Evolutionary conservation across 805 yeast genomes (phyloP), one percentile per base, ranked within the genome.

Genomic region (Pichia phayaonensis): DNA sequence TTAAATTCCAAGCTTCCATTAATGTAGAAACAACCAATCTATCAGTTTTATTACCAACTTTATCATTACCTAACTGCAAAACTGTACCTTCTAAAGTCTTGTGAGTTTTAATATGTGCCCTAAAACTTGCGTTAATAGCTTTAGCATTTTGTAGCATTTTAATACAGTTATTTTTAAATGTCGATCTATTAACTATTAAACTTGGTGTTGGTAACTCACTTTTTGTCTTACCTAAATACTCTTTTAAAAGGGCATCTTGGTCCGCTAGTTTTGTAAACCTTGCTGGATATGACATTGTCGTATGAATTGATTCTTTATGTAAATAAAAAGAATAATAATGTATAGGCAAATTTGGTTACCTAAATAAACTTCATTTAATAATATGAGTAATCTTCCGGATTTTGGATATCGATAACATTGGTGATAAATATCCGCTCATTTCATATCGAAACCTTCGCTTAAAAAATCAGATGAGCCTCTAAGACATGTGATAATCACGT

Each of bases 31-130:
- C 86, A 4, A 86, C 80, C 26, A 84, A 72, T 44, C 75, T 71
- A 45, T 71, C 69, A 20, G 80, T 72, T 31, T 61, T 66, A n/a
- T 45, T 51, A 23, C 65, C 48, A 84, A 72, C 51, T 73, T 72
- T 1, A 6, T 73, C 75, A 45, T 70, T 59, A 1, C 79, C 83
- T 61, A 83, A 61, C 65, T 83, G 86, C 41, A 76, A 62, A 22
- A 63, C 57, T 2, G 81, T 69, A 8, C 86, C 90, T 56, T 81
- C 84, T 11, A 71, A 55, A 1, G 86, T 75, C 62, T 86, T 86
- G 62, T 84, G 90, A 0, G 94, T 86, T 64, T 86, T 86, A 22
- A 86, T 80, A 81, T 26, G 81, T 4, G 86, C 83, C 52, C 95
- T 71, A 61, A 85, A 84, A 20, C 64, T 69, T 3, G 59, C 61